A percentile compares a stretch with the other conserved stretches of the same genome.
These are phyloP conservation scores for Cyphellophora attinorum DNA, from an alignment of 2,329 filamentous ascomycete genomes.

Conservation along the genomic window DNA sequence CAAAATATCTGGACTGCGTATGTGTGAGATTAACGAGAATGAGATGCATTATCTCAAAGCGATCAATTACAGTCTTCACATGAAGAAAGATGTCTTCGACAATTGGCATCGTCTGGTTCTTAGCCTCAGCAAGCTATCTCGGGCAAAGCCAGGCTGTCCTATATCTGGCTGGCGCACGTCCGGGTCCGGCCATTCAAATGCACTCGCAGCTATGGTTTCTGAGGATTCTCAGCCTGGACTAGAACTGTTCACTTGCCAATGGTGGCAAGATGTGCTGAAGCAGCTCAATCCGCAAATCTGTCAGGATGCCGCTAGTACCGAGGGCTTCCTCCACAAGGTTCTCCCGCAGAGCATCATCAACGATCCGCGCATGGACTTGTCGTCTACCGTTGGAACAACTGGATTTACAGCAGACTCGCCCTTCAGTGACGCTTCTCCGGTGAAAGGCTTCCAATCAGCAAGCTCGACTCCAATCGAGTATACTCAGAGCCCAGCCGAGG, in stretches of 20 bases:
- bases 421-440: background rate
- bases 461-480: conserved; percentile 3
- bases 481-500: background rate
- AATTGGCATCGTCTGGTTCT: conserved; percentile 90
- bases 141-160: conserved; percentile 7
- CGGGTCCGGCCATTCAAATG: background rate
- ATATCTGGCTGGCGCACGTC: background rate
- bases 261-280: conserved; percentile 12
- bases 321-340: conserved; percentile 8
- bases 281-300: conserved; percentile 9
- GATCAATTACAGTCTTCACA: conserved; percentile 91
- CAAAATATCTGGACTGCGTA: conserved; percentile 94
- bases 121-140: conserved; percentile 26
- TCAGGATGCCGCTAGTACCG: conserved; percentile 9
- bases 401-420: too few species aligned
- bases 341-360: too few species aligned
- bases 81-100: conserved; percentile 79
- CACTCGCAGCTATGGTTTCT: background rate
- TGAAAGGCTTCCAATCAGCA: background rate
- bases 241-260: conserved; percentile 7
- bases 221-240: background rate
- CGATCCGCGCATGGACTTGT: too few species aligned
- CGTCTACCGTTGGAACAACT: too few species aligned
- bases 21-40: conserved; percentile 90
- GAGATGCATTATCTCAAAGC: conserved; percentile 85